Base-by-base conservation (phyloP, 2,329 filamentous ascomycete species). In the Ceratocystiopsis brevicomis region DNA sequence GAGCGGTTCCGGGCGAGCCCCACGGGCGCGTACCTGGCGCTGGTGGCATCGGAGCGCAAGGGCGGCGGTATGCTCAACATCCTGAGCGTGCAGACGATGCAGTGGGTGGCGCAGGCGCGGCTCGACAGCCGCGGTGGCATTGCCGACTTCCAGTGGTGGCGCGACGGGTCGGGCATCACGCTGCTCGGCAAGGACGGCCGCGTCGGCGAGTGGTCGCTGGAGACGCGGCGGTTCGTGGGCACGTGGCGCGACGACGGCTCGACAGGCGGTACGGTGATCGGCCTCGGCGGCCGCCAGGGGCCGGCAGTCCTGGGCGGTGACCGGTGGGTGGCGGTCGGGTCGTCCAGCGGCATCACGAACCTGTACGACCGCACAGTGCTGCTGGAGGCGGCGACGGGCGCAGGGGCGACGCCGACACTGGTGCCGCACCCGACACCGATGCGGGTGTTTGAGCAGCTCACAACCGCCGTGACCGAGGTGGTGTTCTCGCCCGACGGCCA, bases 71-170 rank as follows among this genome's bases (percentile, higher is more conserved):
- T 84, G 43, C 71, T 98, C 61, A 95, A 94, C 58, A 66, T 98
- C 19, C 64, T 98, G 21, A 80, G 80, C 61, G 77, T 81, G 1
- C 66, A 63, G 19, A 88, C 87, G 0, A 76, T 82, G 56, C 88
- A 95, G 62, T 96, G 88, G 88, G 67, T 86, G 39, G 74, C 81
- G 0, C 78, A 88, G 50, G 84, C 82, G 14, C 73, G 87, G 36
- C 68, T 95, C 39, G 84, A 95, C 54, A 80, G 82, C 50, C 71
- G 74, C 40, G 78, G 85, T 41, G 87, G 87, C 35, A 78, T 96
- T 40, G 81, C 84, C 1, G 88, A 95, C 58, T 92, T 95, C 54
- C 76, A 75, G 1, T 98, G 90, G 90, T 95, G 87, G 87, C 71
- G 75, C 43, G 76, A 84, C 48, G 82, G 87, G 33, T 72, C 78